Percentiles rank a stretch among this genome's conserved stretches.
Evolutionary conservation across 2,329 filamentous ascomycete species (phyloP).

Genomic region (Colletotrichum aenigma): DNA sequence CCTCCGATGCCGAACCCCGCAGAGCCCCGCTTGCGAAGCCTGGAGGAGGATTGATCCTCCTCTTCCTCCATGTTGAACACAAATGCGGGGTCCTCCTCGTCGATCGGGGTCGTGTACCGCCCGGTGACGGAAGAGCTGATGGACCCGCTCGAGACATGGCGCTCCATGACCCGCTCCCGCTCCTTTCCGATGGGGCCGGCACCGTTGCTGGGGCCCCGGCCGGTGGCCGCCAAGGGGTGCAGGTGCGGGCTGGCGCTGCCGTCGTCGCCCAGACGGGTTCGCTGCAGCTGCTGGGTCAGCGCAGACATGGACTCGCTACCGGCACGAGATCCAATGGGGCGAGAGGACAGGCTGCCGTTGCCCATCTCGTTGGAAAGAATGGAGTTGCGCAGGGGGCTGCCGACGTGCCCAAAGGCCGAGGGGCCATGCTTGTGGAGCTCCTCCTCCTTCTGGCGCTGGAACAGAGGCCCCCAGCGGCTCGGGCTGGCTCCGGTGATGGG

Average conservation of each 20-base stretch:
- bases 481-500: constrained; percentile 61
- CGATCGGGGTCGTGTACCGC: constrained; percentile 67
- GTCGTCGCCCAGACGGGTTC: constrained; percentile 58
- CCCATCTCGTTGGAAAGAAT: constrained; percentile 60
- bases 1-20: constrained; percentile 43
- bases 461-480: constrained; percentile 65
- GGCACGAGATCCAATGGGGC: constrained; percentile 45
- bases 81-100: constrained; percentile 68
- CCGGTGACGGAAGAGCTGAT: constrained; percentile 59
- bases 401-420: constrained; percentile 70
- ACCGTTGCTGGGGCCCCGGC: constrained; percentile 42
- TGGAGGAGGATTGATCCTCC: constrained; percentile 49
- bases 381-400: constrained; percentile 68
- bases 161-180: constrained; percentile 50
- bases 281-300: constrained; percentile 66
- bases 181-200: constrained; percentile 43
- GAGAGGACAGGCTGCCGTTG: constrained; percentile 37
- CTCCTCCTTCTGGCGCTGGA: constrained; percentile 65
- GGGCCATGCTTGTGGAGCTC: constrained; percentile 46
- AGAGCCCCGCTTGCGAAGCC: constrained; percentile 53
- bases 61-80: constrained; percentile 71
- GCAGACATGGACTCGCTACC: constrained; percentile 60
- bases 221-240: constrained; percentile 50
- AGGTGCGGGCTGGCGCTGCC: constrained; percentile 52
- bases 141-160: constrained; percentile 64